A percentile compares a stretch with the other conserved stretches of the same genome.
These are phyloP conservation scores for Xerocomus minutiporus DNA, from an alignment of 1,284 basidiomycete genomes.

Conservation along the genomic window DNA sequence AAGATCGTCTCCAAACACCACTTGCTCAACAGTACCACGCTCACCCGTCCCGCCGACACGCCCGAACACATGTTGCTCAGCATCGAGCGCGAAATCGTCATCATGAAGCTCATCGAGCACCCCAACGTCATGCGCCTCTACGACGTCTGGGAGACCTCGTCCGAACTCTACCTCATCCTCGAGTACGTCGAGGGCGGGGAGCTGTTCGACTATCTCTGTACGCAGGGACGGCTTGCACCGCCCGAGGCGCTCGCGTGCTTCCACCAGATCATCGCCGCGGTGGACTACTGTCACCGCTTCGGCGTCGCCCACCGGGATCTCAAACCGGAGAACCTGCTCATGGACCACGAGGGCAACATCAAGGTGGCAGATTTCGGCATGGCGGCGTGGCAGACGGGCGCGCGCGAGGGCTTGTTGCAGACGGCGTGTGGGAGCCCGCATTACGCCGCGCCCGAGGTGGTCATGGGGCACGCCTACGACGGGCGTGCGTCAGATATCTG, in stretches of 20 bases:
- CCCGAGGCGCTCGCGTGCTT: slow-evolving; percentile 91
- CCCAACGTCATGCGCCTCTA: slow-evolving; percentile 93
- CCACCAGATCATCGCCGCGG: slow-evolving; percentile 92
- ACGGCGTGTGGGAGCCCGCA: slow-evolving; percentile 96
- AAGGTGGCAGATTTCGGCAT: slow-evolving; percentile 99
- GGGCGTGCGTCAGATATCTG: slow-evolving; percentile 92
- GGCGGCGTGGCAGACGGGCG: slow-evolving; percentile 84
- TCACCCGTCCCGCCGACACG: slow-evolving; percentile 56
- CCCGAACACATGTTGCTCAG: slow-evolving; percentile 68
- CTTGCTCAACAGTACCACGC: slow-evolving; percentile 61
- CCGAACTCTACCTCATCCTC: slow-evolving; percentile 88
- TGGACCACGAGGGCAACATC: slow-evolving; percentile 83
- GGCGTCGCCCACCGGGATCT: slow-evolving; percentile 97
- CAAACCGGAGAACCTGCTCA: slow-evolving; percentile 93
- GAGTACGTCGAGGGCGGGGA: slow-evolving; percentile 98
- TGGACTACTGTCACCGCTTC: slow-evolving; percentile 95
- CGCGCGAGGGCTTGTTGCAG: slow-evolving; percentile 61
- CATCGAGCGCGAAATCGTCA: slow-evolving; percentile 95
- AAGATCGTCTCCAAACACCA: slow-evolving; percentile 93
- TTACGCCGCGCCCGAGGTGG: slow-evolving; percentile 96
- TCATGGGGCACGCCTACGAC: slow-evolving; percentile 81
- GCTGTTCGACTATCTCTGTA: slow-evolving; percentile 92
- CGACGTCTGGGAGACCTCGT: slow-evolving; percentile 96
- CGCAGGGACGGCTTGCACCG: slow-evolving; percentile 73
- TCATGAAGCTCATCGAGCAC: slow-evolving; percentile 99